A percentile compares a stretch with the other conserved stretches of the same genome.
These are phyloP conservation scores for Coemansia aciculifera DNA, from an alignment of 192 early-diverging fungal genomes.

Conservation along the genomic window DNA sequence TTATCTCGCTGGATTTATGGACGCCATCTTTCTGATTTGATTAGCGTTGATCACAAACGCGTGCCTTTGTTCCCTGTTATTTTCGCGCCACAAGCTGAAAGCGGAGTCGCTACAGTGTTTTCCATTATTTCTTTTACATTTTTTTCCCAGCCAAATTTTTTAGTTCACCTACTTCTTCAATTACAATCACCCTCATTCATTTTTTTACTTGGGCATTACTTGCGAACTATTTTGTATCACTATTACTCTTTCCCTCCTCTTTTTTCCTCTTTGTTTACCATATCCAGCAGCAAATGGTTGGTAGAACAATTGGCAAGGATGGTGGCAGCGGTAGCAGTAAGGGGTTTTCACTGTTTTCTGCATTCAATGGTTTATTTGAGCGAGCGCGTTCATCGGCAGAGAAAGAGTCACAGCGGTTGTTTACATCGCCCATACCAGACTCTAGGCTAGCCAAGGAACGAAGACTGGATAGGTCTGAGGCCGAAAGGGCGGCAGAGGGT, in stretches of 20 bases:
- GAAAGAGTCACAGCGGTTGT: constrained; percentile 41
- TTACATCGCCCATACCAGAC: constrained; percentile 13
- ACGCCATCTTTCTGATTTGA: not conserved
- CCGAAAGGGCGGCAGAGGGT: not conserved
- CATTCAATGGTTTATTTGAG: constrained; percentile 43
- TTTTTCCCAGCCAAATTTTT: not conserved
- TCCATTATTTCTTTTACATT: not conserved
- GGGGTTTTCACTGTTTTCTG: constrained; percentile 40
- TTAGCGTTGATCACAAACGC: not conserved
- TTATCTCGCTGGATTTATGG: not conserved
- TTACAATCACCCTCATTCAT: not conserved
- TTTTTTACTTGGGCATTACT: not conserved
- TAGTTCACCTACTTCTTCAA: not conserved
- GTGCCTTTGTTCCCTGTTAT: not conserved
- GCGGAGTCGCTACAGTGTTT: not conserved
- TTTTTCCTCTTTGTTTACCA: constrained; percentile 2
- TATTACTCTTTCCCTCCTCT: not conserved
- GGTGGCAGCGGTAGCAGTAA: constrained; percentile 13
- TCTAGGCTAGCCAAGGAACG: not conserved
- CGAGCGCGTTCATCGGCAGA: constrained; percentile 48
- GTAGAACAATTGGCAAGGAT: not conserved
- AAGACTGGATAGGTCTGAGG: not conserved
- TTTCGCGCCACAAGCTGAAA: not conserved
- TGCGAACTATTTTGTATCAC: not conserved
- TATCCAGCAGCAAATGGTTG: not conserved